Evolutionary conservation across 163 green algal genomes (phyloP).

Genomic region (Botryococcus braunii): DNA sequence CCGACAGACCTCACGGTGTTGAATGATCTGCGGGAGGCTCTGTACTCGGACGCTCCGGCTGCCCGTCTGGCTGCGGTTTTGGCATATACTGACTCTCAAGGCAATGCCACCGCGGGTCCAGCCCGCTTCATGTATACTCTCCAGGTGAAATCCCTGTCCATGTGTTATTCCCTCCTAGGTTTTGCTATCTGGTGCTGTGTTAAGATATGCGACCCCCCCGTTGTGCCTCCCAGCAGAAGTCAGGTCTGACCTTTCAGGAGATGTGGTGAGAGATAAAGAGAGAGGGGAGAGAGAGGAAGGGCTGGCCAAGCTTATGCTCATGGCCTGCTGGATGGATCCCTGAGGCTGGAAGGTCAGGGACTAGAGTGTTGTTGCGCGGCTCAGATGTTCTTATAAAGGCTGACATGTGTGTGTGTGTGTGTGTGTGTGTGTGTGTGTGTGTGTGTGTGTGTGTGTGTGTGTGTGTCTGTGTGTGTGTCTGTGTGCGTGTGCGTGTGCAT

Average conservation of each 20-base stretch:
- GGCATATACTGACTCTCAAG: background rate
- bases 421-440: background rate
- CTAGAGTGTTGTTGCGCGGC: too few relatives aligned
- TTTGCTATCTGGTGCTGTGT: too few relatives aligned
- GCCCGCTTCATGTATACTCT: constrained; percentile 40
- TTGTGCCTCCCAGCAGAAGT: too few relatives aligned
- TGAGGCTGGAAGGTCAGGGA: too few relatives aligned
- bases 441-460: too few relatives aligned
- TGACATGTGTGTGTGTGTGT: background rate
- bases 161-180: background rate
- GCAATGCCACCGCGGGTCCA: background rate
- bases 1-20: constrained; percentile 19
- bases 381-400: too few relatives aligned
- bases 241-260: background rate
- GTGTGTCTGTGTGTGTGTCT: too few relatives aligned
- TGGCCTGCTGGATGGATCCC: background rate
- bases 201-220: too few relatives aligned
- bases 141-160: constrained; percentile 16
- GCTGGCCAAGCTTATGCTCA: background rate
- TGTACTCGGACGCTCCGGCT: constrained; percentile 23
- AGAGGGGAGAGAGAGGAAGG: background rate
- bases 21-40: constrained; percentile 29
- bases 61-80: constrained; percentile 24
- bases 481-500: too few relatives aligned
- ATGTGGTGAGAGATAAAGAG: background rate